Percentiles rank a stretch among this genome's conserved stretches.
These are phyloP conservation scores for Crithidia bombi DNA, from an alignment of 208 protist genomes.

Conservation along the genomic window DNA sequence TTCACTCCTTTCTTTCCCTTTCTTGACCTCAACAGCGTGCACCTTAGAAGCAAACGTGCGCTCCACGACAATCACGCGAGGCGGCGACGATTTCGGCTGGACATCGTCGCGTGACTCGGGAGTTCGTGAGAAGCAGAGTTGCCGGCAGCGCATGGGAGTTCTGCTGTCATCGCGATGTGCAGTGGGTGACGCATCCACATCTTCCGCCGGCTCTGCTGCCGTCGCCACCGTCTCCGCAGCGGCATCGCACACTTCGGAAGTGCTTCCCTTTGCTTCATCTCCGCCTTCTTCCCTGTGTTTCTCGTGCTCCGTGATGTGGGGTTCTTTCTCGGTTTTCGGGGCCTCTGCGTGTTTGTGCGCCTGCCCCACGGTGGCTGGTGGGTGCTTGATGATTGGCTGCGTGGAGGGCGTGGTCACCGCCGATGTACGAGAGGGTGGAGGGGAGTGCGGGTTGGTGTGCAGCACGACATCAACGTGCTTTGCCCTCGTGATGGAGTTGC, in stretches of 20 bases:
- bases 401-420: conserved; percentile 3
- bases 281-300: background rate
- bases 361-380: background rate
- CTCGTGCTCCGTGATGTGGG: background rate
- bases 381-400: background rate
- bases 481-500: background rate
- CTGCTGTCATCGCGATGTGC: background rate
- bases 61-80: conserved; percentile 3
- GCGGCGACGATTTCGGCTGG: background rate
- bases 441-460: conserved; percentile 1
- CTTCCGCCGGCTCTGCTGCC: background rate
- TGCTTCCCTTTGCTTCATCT: no score
- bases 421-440: background rate
- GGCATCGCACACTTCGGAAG: no score
- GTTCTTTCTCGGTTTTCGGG: background rate
- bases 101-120: background rate
- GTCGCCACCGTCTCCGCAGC: no score
- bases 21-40: background rate
- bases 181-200: background rate
- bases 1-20: background rate
- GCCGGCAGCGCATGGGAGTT: background rate
- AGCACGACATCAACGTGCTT: background rate
- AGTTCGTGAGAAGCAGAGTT: conserved; percentile 3
- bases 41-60: background rate
- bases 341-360: background rate